Conservation (phyloP, 169 alveolate genomes). For the Eimeria sp. region DNA sequence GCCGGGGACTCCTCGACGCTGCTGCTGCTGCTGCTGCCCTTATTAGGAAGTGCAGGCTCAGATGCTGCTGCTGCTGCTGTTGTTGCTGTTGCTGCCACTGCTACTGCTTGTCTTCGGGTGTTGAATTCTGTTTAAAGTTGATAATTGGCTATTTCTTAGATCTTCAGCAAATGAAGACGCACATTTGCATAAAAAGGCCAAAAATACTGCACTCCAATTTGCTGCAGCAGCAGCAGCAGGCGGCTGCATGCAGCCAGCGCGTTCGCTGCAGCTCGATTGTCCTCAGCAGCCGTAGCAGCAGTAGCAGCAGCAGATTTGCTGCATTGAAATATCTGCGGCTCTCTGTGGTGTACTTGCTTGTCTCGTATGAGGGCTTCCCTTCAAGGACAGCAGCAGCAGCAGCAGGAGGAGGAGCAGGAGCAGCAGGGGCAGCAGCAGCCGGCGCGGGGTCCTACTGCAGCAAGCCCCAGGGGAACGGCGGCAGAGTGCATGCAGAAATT, state of each 20-base stretch:
- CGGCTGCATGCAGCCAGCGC: constrained; percentile 50
- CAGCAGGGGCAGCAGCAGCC: constrained; percentile 9
- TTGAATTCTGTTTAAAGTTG: too few relatives aligned
- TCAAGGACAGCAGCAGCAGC: constrained; percentile 57
- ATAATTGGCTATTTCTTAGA: neutral
- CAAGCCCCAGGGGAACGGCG: neutral
- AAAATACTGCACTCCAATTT: neutral
- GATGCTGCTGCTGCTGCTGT: neutral
- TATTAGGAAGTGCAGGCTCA: neutral
- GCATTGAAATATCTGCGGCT: neutral
- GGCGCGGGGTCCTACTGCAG: neutral
- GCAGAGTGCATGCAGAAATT: neutral
- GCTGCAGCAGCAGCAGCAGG: neutral
- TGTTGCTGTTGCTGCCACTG: constrained; percentile 31
- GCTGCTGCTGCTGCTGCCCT: constrained; percentile 56
- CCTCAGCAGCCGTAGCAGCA: constrained; percentile 48
- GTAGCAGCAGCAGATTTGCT: neutral
- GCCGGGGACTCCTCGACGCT: neutral
- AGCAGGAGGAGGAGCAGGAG: constrained; percentile 55
- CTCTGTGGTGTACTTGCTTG: neutral
- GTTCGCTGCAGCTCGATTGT: neutral
- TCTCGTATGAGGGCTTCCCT: neutral
- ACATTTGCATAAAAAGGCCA: neutral
- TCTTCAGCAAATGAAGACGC: neutral
- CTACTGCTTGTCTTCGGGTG: neutral